Conservation (phyloP, 257 asterid species). For the Solanum ossicruentum region DNA sequence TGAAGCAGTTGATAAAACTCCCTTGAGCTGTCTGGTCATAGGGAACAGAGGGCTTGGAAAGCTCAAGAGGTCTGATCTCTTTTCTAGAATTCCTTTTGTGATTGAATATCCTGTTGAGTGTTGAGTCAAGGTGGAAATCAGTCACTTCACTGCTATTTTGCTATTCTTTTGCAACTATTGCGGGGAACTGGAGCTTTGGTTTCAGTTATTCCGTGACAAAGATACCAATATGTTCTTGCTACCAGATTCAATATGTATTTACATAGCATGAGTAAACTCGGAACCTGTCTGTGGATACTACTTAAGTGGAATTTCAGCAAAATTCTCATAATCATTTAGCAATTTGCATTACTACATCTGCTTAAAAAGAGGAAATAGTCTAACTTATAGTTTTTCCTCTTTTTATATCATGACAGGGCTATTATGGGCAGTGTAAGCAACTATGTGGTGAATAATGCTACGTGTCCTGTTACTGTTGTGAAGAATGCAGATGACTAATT, state of each 20-base stretch:
- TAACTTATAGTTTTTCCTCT: not conserved
- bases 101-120: not conserved
- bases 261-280: not conserved
- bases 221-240: not conserved
- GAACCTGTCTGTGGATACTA: not conserved
- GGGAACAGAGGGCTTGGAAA: constrained; percentile 93
- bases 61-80: constrained; percentile 49
- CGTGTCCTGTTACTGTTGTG: constrained; percentile 82
- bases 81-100: not conserved
- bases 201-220: not conserved
- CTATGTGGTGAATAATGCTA: constrained; percentile 67
- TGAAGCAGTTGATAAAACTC: constrained; percentile 48
- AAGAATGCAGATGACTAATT: constrained; percentile 35
- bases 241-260: not conserved
- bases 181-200: not conserved
- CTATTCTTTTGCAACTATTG: not conserved
- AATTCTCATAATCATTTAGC: not conserved
- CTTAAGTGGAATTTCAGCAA: not conserved
- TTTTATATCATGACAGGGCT: constrained; percentile 35
- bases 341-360: not conserved
- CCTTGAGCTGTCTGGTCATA: constrained; percentile 57
- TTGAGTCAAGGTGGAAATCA: not conserved
- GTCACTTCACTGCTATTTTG: not conserved
- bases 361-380: not conserved
- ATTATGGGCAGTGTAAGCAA: constrained; percentile 95